phyloP scores from a whole-genome alignment of 2,329 filamentous ascomycete genomes.

The Fusarium multiceps region DNA sequence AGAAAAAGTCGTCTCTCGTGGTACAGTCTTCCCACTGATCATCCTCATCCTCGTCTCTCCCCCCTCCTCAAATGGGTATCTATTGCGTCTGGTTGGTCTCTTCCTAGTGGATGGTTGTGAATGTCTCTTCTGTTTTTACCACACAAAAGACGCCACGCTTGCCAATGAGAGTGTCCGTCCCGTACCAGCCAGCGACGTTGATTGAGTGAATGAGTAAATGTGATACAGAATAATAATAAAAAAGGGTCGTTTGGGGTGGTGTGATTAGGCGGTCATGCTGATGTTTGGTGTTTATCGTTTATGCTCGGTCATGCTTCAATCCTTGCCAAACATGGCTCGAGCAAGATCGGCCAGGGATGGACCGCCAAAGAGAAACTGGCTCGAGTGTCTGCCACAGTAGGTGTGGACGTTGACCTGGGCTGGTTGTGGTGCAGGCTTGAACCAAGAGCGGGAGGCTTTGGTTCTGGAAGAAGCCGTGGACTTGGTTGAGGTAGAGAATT shows the following conservation, averaged over 20 bases:
- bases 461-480: conserved; percentile 44
- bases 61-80: background rate
- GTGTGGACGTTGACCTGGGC: conserved; percentile 66
- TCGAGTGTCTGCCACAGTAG: conserved; percentile 65
- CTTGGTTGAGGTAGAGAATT: conserved; percentile 37
- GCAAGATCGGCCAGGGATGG: conserved; percentile 59
- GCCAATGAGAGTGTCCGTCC: conserved; percentile 35
- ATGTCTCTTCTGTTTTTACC: conserved; percentile 10
- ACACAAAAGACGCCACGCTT: conserved; percentile 38
- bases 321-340: conserved; percentile 54
- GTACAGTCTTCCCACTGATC: conserved; percentile 26
- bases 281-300: conserved; percentile 4
- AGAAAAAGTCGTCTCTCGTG: conserved; percentile 11
- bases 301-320: conserved; percentile 35
- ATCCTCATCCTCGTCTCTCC: background rate
- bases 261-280: conserved; percentile 18
- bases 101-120: conserved; percentile 4
- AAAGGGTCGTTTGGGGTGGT: conserved; percentile 1
- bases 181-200: conserved; percentile 47
- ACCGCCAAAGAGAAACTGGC: conserved; percentile 64
- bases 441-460: conserved; percentile 49
- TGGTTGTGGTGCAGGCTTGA: conserved; percentile 53
- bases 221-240: conserved; percentile 20
- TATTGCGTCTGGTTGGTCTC: conserved; percentile 8
- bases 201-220: conserved; percentile 9